Percentiles rank a stretch among this genome's conserved stretches.
phyloP scores from a whole-genome alignment of 176 grass and related monocot genomes.

The Musa acuminata region DNA sequence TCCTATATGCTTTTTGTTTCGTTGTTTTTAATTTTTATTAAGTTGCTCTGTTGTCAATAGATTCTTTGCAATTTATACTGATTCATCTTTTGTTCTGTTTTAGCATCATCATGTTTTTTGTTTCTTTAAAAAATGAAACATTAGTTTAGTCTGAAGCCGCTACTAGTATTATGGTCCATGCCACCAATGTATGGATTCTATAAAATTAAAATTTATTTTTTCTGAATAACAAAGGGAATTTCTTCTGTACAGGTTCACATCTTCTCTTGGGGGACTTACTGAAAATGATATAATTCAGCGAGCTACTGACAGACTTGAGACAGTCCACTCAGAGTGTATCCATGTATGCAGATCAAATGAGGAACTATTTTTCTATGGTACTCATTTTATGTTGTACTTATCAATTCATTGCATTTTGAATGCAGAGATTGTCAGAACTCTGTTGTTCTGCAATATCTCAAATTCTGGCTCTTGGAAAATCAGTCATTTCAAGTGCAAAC shows the following conservation, averaged over 20 bases:
- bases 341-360: conserved; percentile 46
- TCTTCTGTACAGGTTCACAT: conserved; percentile 45
- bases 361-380: not conserved
- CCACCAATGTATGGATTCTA: not conserved
- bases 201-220: conserved; percentile 7
- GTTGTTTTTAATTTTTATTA: too few relatives aligned
- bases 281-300: conserved; percentile 71
- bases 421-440: conserved; percentile 87
- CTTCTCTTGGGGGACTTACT: conserved; percentile 63
- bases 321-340: conserved; percentile 83
- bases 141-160: too few relatives aligned
- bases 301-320: conserved; percentile 73
- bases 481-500: conserved; percentile 54
- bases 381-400: not conserved
- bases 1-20: too few relatives aligned
- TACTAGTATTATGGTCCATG: too few relatives aligned
- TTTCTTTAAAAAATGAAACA: too few relatives aligned
- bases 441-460: conserved; percentile 91
- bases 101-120: too few relatives aligned
- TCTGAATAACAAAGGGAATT: not conserved
- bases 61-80: too few relatives aligned
- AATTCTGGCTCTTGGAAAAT: conserved; percentile 78
- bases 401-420: not conserved
- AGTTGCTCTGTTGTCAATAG: too few relatives aligned
- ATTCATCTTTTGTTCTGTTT: too few relatives aligned